phyloP scores from a whole-genome alignment of 257 asterid genomes.

The Solanum arcanum region DNA sequence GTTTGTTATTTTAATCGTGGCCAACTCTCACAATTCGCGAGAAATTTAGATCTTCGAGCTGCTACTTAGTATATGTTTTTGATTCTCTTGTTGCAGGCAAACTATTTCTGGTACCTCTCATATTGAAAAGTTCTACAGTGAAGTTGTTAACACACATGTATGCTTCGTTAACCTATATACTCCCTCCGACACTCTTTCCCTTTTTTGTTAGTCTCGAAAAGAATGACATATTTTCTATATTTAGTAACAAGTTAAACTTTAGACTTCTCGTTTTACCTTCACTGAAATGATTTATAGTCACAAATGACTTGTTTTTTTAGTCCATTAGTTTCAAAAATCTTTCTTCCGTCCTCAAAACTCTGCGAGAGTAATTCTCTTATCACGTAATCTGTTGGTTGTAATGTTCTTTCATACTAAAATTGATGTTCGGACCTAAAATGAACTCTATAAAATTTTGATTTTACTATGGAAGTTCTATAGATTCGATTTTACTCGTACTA shows the following conservation, averaged over 20 bases:
- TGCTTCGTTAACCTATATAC: not conserved
- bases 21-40: not conserved
- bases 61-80: not conserved
- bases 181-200: not conserved
- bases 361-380: not conserved
- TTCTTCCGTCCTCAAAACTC: not conserved
- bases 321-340: not conserved
- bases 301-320: not conserved
- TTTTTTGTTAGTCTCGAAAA: not conserved
- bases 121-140: slow-evolving; percentile 43
- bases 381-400: not conserved
- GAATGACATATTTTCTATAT: not conserved
- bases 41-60: not conserved
- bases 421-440: not conserved
- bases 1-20: not conserved
- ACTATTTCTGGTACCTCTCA: slow-evolving; percentile 57
- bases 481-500: not conserved
- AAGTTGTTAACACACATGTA: slow-evolving; percentile 75
- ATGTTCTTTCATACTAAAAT: not conserved
- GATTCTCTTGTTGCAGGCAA: slow-evolving; percentile 29
- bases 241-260: not conserved
- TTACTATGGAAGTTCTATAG: not conserved
- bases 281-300: not conserved
- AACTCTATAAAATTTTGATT: not conserved
- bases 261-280: not conserved